phyloP scores from a whole-genome alignment of 2,329 filamentous ascomycete species.

The Beauveria varroae region DNA sequence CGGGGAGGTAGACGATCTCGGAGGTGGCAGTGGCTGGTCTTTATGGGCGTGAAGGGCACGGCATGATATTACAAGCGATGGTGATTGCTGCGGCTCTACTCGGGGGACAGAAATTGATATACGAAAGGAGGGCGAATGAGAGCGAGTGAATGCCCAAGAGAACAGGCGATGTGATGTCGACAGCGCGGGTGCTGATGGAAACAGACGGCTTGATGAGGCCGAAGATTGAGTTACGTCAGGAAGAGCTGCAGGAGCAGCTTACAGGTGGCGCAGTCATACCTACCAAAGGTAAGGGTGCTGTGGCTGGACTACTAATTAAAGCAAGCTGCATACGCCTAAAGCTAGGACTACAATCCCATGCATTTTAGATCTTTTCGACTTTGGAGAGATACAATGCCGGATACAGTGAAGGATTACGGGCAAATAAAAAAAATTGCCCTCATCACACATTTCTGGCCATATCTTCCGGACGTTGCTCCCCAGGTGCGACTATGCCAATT shows the following conservation, averaged over 20 bases:
- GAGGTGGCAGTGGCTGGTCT: not conserved
- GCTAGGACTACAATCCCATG: no score
- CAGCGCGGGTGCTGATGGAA: not conserved
- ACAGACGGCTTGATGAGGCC: not conserved
- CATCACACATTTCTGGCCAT: no score
- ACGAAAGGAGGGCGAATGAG: not conserved
- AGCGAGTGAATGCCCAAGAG: not conserved
- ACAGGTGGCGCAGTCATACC: not conserved
- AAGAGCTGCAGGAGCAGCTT: not conserved
- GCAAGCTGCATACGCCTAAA: no score
- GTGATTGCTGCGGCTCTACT: not conserved
- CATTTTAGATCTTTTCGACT: no score
- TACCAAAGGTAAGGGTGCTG: not conserved
- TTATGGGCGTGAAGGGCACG: not conserved
- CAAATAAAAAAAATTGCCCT: no score
- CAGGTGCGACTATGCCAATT: no score
- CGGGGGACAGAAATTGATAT: not conserved
- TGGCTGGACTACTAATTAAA: no score
- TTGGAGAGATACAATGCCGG: no score
- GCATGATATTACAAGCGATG: not conserved
- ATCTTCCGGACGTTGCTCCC: no score
- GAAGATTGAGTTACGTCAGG: not conserved
- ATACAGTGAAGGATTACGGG: no score
- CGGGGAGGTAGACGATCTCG: not conserved
- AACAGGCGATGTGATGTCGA: not conserved